Evolutionary conservation across 2,329 filamentous ascomycete genomes (phyloP).

Genomic region (Exophiala dermatitidis): DNA sequence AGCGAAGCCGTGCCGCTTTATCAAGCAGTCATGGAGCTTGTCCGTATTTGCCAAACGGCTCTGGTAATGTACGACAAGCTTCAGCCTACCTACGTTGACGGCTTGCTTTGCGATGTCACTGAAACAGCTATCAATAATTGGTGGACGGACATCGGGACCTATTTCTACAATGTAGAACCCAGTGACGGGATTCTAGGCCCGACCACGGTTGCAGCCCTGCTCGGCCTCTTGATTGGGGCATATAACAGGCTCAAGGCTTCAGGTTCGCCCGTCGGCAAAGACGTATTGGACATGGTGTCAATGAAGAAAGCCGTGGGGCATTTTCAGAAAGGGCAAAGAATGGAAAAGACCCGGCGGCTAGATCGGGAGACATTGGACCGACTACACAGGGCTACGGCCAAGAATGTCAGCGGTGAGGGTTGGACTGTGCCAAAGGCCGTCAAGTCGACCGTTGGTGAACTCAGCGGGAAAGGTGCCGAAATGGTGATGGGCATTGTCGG

Average conservation of each 20-base stretch:
- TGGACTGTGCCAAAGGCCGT: slow-evolving; percentile 92
- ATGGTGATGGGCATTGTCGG: slow-evolving; percentile 93
- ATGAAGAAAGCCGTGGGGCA: slow-evolving; percentile 77
- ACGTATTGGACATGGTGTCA: slow-evolving; percentile 76
- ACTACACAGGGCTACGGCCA: slow-evolving; percentile 76
- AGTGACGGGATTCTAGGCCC: slow-evolving; percentile 88
- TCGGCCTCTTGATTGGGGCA: slow-evolving; percentile 83
- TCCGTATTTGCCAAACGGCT: slow-evolving; percentile 85
- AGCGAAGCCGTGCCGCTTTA: slow-evolving; percentile 74
- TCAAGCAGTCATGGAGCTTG: slow-evolving; percentile 74
- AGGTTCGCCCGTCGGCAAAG: slow-evolving; percentile 77
- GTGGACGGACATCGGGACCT: slow-evolving; percentile 90
- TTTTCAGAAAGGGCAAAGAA: slow-evolving; percentile 83
- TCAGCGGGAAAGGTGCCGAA: slow-evolving; percentile 88
- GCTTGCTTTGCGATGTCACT: slow-evolving; percentile 84
- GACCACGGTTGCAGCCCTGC: slow-evolving; percentile 77
- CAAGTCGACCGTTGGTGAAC: slow-evolving; percentile 88
- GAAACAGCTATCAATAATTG: slow-evolving; percentile 86
- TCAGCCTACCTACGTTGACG: slow-evolving; percentile 82
- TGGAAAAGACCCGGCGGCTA: slow-evolving; percentile 68
- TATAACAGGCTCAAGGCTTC: slow-evolving; percentile 80
- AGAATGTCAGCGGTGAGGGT: slow-evolving; percentile 78
- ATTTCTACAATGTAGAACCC: slow-evolving; percentile 87
- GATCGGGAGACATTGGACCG: slow-evolving; percentile 76
- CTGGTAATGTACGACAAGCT: slow-evolving; percentile 82